Evolutionary conservation across 371 early-diverging fungal species (phyloP), one percentile per base, ranked within the genome.

Genomic region (Syncephalastrum sp.): DNA sequence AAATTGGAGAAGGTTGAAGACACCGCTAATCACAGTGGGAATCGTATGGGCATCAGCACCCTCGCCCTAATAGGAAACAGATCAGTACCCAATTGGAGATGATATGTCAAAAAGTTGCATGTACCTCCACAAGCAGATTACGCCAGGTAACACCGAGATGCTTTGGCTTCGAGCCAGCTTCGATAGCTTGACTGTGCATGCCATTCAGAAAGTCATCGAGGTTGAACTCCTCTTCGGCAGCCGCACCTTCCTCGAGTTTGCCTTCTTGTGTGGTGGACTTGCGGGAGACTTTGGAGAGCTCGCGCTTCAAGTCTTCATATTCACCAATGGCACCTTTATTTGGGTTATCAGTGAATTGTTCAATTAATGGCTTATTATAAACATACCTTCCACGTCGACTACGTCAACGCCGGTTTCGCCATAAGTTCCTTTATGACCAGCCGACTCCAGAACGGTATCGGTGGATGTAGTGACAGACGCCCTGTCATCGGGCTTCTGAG

Each of bases 291-390:
- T 53, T 53, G 7, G 54, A 57, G 10, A 63, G 52, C 38, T 63
- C 63, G 15, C 59, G 55, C 48, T 61, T 61, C 24, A 66, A 41
- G 3, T 42, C 29, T 14, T 63, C 19, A 44, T 63, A 63, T 54
- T 63, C 63, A 19, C 15, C 46, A 47, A 58, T 50, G 17, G 63
- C 63, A 50, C 50, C 63, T 58, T 21, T 47, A 50, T 7, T 8
- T 42, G 24, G 85, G 79, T 67, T 85, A 92, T 38, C 77, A 85
- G 2, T 81, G 77, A 59, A 90, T 87, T 74, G 73, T 68, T 24
- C 21, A 21, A 2, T 21, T 21, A 43, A n/a, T 70, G 60, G 21
- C 58, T n/a, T 33, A 54, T 67, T 10, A 16, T 13, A 16, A 3
- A 3, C 52, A 25, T 53, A 58, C 63, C 42, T 19, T 53, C 24